Evolutionary conservation across 2,329 filamentous ascomycete genomes (phyloP).

Genomic region (Fusarium fracticaudum): DNA sequence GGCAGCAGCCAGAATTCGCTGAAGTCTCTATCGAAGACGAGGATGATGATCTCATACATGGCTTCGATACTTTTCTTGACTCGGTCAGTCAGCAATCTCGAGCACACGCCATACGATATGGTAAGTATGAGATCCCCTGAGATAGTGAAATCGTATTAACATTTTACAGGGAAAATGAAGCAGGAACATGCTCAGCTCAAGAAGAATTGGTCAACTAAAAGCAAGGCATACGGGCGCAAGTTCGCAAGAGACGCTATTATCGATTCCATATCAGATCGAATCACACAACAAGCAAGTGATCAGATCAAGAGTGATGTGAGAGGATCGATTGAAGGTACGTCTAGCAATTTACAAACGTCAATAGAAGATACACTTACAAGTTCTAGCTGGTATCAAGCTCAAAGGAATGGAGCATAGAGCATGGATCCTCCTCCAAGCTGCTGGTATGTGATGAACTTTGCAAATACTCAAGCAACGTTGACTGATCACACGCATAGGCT

Average conservation of each 20-base stretch:
- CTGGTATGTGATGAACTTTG: constrained; percentile 1
- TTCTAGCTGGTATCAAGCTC: constrained; percentile 10
- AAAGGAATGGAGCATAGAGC: constrained; percentile 27
- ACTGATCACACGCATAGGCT: constrained; percentile 15
- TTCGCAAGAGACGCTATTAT: not conserved
- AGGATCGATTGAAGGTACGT: constrained; percentile 19
- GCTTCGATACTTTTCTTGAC: constrained; percentile 37
- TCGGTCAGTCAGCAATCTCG: constrained; percentile 35
- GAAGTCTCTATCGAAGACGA: constrained; percentile 27
- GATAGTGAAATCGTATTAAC: not conserved
- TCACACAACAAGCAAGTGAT: constrained; percentile 21
- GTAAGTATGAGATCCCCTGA: not conserved
- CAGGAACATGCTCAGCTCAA: not conserved
- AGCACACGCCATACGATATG: constrained; percentile 34
- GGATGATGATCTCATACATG: constrained; percentile 25
- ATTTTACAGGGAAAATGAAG: constrained; percentile 16
- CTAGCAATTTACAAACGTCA: not conserved
- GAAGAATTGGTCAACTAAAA: not conserved
- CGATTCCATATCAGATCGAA: constrained; percentile 16
- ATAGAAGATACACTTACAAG: not conserved
- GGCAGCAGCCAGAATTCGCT: constrained; percentile 28
- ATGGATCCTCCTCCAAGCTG: constrained; percentile 31
- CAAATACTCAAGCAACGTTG: not conserved
- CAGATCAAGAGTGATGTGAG: constrained; percentile 28
- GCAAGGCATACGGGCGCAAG: not conserved